Evolutionary conservation across 2,329 filamentous ascomycete genomes (phyloP), one percentile per base, ranked within the genome.

Genomic region (Aspergillus ruber): DNA sequence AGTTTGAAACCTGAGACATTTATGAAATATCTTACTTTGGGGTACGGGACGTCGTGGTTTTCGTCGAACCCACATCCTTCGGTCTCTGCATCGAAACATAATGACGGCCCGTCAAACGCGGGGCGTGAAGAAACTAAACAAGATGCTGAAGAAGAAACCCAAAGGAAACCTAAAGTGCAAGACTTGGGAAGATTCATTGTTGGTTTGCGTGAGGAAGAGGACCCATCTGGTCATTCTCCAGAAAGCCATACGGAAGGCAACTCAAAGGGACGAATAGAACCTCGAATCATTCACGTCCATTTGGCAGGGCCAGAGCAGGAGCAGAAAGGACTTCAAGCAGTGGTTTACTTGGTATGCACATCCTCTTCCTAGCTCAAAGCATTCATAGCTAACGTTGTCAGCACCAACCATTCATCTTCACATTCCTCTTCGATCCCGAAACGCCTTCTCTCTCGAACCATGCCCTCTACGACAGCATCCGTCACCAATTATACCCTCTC

Each of bases 351-450:
- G 47, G 70, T 73, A 63, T 40, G 65, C 45, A 3, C 10, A 13
- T 40, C 8, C 27, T 39, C 18, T 4, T 2, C 4, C 7, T 13
- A 33, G 4, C n/a, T n/a, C 12, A 17, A 6, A 33, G 10, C 33
- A 6, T 13, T 17, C 17, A 12, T 47, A 48, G 45, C 58, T 56
- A 42, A 50, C 32, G 9, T 18, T n/a, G 25, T 21, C 56, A 69
- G 62, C 63, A 72, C 50, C 70, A 70, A 63, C 74, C 74, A n/a
- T 77, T 77, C 51, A 71, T 76, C 52, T 76, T 75, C 53, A 71
- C 72, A 5, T 76, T 76, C 50, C 63, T 77, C 18, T 76, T 76
- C 53, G 67, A 74, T 42, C 60, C 67, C 5, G 57, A 67, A 42
- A 72, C 72, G 7, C 60, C 68, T 6, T 63, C 65, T 32, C 60